Percentiles rank a stretch among this genome's conserved stretches.
These are phyloP conservation scores for Leersia perrieri DNA, from an alignment of 176 grass and related monocot species.

Conservation along the genomic window DNA sequence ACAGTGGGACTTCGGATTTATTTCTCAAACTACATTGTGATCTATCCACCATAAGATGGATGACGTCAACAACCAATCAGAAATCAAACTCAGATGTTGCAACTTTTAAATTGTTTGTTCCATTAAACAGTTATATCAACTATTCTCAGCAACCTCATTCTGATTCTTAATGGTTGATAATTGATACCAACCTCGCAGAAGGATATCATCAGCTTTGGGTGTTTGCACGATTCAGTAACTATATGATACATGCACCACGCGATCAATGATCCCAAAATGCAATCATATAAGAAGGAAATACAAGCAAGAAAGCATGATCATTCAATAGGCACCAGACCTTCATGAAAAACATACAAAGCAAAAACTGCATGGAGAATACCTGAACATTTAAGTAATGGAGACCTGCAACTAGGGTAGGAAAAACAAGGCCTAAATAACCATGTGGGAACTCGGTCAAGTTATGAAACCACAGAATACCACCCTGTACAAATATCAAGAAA, in stretches of 20 bases:
- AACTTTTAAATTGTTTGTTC: neutral
- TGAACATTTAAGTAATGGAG: slow-evolving; percentile 91
- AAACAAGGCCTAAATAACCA: slow-evolving; percentile 63
- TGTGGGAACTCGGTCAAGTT: slow-evolving; percentile 71
- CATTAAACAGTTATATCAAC: neutral
- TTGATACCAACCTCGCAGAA: neutral
- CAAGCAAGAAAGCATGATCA: neutral
- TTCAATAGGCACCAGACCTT: slow-evolving; percentile 1
- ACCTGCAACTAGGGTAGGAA: slow-evolving; percentile 80
- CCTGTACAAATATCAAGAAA: slow-evolving; percentile 45
- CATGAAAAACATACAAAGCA: neutral
- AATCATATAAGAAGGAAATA: slow-evolving; percentile 8
- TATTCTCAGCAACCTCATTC: neutral
- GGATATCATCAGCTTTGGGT: neutral
- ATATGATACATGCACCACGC: neutral
- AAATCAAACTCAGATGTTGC: slow-evolving; percentile 18
- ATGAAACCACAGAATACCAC: slow-evolving; percentile 79
- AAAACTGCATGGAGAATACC: slow-evolving; percentile 48
- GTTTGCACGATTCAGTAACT: neutral
- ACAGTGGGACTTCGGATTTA: neutral
- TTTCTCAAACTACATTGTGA: neutral
- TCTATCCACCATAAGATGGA: slow-evolving; percentile 11
- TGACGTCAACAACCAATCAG: neutral
- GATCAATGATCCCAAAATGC: neutral
- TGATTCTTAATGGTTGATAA: neutral